phyloP scores from a whole-genome alignment of 495 filamentous ascomycete genomes.

The Hyaloscypha hepaticicola region DNA sequence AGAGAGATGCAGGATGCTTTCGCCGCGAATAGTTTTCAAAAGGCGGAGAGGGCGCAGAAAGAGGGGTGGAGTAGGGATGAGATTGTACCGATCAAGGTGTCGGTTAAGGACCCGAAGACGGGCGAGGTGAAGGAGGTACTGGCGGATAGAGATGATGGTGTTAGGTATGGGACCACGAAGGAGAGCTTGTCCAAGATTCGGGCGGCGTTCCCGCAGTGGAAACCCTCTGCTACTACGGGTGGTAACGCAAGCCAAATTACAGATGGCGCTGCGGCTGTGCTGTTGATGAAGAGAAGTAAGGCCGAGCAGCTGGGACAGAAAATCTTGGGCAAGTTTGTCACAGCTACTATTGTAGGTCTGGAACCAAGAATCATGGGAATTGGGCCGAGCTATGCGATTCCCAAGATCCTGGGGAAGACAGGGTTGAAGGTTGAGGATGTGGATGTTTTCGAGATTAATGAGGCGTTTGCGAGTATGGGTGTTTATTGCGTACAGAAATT shows the following conservation, averaged over 20 bases:
- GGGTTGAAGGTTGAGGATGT: conserved; percentile 72
- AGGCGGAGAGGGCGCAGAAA: conserved; percentile 89
- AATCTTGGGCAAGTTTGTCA: conserved; percentile 90
- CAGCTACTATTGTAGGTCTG: conserved; percentile 83
- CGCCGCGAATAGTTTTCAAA: conserved; percentile 78
- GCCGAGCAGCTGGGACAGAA: conserved; percentile 84
- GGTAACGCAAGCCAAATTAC: conserved; percentile 95
- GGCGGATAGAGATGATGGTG: conserved; percentile 81
- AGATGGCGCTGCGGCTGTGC: conserved; percentile 83
- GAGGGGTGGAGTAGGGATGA: conserved; percentile 91
- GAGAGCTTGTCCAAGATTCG: conserved; percentile 81
- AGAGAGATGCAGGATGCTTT: conserved; percentile 79
- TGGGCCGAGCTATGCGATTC: conserved; percentile 87
- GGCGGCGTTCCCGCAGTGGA: conserved; percentile 72
- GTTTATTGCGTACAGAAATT: conserved; percentile 85
- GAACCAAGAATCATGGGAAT: conserved; percentile 96
- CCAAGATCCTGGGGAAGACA: conserved; percentile 84
- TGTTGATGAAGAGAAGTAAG: conserved; percentile 90
- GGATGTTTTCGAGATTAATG: conserved; percentile 93
- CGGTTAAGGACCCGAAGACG: conserved; percentile 75
- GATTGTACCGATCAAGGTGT: conserved; percentile 81
- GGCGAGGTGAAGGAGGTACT: conserved; percentile 73
- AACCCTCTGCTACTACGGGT: conserved; percentile 82
- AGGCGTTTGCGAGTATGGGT: conserved; percentile 96
- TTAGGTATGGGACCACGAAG: conserved; percentile 82